Percentiles rank a stretch among this genome's conserved stretches.
phyloP scores from a whole-genome alignment of 2,329 filamentous ascomycete species.

The Cercospora zeina region DNA sequence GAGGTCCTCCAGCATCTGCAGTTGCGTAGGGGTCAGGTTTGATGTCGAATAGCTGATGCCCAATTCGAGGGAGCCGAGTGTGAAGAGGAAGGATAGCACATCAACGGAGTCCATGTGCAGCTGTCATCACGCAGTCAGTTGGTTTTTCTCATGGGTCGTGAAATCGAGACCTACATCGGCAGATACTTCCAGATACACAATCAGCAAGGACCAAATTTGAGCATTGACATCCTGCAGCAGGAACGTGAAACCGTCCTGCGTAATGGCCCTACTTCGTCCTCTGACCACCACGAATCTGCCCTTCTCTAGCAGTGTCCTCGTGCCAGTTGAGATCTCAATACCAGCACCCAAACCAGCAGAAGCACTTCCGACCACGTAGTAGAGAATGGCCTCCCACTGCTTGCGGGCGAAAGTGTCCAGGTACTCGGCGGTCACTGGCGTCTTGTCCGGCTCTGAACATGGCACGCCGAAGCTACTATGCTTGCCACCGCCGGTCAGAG shows the following conservation, averaged over 20 bases:
- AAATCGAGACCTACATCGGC: conserved; percentile 44
- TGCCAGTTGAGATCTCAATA: conserved; percentile 61
- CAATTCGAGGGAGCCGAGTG: conserved; percentile 88
- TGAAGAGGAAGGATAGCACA: conserved; percentile 93
- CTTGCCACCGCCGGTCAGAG: conserved; percentile 75
- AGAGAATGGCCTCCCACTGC: conserved; percentile 94
- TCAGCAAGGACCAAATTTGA: conserved; percentile 92
- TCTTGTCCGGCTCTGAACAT: conserved; percentile 63
- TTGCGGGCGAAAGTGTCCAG: conserved; percentile 82
- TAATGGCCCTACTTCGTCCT: conserved; percentile 62
- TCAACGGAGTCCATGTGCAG: conserved; percentile 84
- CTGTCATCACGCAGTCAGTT: conserved; percentile 31
- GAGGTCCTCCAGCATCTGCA: conserved; percentile 85
- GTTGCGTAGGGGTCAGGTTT: conserved; percentile 76
- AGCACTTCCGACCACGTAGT: conserved; percentile 83
- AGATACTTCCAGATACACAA: conserved; percentile 84
- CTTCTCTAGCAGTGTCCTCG: conserved; percentile 78
- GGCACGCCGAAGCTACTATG: conserved; percentile 91
- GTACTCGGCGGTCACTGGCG: conserved; percentile 66
- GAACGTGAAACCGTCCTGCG: conserved; percentile 90
- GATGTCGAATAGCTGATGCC: conserved; percentile 87
- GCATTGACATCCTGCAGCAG: conserved; percentile 92
- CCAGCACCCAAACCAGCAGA: conserved; percentile 55
- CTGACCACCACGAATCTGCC: conserved; percentile 72
- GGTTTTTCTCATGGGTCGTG: background rate